Base-by-base conservation (phyloP, 2,329 filamentous ascomycete species). In the Ophiostoma ips region DNA sequence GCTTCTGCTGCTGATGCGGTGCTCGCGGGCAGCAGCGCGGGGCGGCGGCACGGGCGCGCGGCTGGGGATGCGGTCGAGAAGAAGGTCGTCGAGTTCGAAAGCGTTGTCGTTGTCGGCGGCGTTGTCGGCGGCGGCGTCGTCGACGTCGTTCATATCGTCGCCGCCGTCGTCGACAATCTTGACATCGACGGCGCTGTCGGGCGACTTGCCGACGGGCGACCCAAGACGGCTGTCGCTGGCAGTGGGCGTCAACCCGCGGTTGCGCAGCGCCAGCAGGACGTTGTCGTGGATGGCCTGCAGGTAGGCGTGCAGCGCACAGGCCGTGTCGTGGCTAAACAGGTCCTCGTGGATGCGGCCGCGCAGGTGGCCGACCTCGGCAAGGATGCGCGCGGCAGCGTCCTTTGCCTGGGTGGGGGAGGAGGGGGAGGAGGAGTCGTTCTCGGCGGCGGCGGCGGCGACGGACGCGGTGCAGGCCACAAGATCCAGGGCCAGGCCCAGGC, bases 231-330 rank as follows among this genome's bases (percentile, higher is more conserved):
- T 16, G 19, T 16, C 12, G 13, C 28, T 15, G 12, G 21, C 28
- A 21, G 15, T 21, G 1, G 38, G 28, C 15, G 37, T 21, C 4
- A 19, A 21, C 13, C 18, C 16, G 15, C 21, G 37, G 15, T 5
- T 36, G 24, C 21, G 13, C 10, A 40, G 21, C 4, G 57, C 56
- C 41, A 62, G 56, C 41, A 62, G 56, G 35, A 65, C 65, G 66
- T 86, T 84, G 56, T 81, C 76, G 7, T 82, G 82, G 6, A 88
- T 73, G 0, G 81, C 77, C 59, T 84, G 82, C 53, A 82, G 72
- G 54, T 84, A 80, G 19, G 76, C 81, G 52, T 81, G 80, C n/a
- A 80, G 76, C 3, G 73, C 77, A 2, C 79, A 77, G 53, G 85
- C 78, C 50, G 83, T 79, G n/a, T 81, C 75, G 63, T 77, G 79